These are phyloP conservation scores for Punica granatum DNA, from an alignment of 345 rosid genomes.

Conservation along the genomic window DNA sequence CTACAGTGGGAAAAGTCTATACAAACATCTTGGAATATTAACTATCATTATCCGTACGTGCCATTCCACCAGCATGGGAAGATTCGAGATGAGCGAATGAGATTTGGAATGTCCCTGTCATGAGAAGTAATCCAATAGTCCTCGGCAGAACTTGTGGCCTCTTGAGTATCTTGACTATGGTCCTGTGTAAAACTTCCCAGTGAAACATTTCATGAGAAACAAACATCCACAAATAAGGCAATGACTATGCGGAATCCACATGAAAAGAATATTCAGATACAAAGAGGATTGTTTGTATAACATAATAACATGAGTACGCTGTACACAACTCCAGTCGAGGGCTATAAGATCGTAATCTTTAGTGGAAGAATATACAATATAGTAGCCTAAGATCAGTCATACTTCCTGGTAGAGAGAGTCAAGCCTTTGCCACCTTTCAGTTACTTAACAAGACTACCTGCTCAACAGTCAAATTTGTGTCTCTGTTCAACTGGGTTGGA, in stretches of 20 bases:
- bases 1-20: not conserved
- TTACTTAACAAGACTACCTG: not conserved
- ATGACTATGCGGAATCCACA: not conserved
- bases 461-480: not conserved
- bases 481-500: not conserved
- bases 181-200: not conserved
- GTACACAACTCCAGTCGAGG: not conserved
- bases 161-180: not conserved
- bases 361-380: not conserved
- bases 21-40: not conserved
- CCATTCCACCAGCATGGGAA: not conserved
- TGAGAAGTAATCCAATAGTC: not conserved
- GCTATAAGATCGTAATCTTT: not conserved
- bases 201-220: not conserved
- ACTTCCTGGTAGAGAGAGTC: not conserved
- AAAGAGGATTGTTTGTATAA: not conserved
- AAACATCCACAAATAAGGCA: not conserved
- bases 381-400: not conserved
- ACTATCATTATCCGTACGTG: too few relatives aligned
- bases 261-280: not conserved
- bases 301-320: not conserved
- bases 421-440: not conserved
- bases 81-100: not conserved
- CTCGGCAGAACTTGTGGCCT: not conserved
- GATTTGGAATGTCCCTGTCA: not conserved